phyloP scores from a whole-genome alignment of 2,329 filamentous ascomycete species.

The Fusarium metavorans region DNA sequence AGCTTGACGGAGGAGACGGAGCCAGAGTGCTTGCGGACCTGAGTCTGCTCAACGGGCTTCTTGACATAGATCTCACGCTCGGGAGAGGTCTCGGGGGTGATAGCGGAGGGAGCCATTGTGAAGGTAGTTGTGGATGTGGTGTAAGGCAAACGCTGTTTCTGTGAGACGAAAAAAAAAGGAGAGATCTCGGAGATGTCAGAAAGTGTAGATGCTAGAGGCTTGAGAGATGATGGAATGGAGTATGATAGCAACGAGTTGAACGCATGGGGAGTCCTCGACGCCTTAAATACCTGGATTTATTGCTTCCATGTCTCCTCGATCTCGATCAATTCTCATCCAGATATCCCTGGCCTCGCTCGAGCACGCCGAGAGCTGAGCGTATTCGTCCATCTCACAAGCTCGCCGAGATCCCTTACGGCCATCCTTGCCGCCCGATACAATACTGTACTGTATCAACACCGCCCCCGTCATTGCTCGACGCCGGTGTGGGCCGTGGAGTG shows the following conservation, averaged over 20 bases:
- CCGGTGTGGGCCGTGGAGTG: constrained; percentile 26
- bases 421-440: constrained; percentile 17
- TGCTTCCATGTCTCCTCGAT: constrained; percentile 3
- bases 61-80: constrained; percentile 47
- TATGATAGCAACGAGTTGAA: constrained; percentile 6
- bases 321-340: not conserved
- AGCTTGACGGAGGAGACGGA: constrained; percentile 66
- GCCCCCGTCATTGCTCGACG: constrained; percentile 36
- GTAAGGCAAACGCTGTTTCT: constrained; percentile 6
- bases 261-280: constrained; percentile 13
- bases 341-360: constrained; percentile 10
- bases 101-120: constrained; percentile 53
- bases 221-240: constrained; percentile 1
- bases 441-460: constrained; percentile 34
- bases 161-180: not conserved
- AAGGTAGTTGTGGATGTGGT: constrained; percentile 8
- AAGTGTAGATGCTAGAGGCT: not conserved
- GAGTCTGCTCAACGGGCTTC: constrained; percentile 37
- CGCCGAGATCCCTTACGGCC: constrained; percentile 14
- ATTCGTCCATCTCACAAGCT: constrained; percentile 11
- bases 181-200: constrained; percentile 11
- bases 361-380: not conserved
- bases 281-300: constrained; percentile 33
- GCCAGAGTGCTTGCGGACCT: constrained; percentile 41
- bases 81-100: constrained; percentile 50